A percentile compares a stretch with the other conserved stretches of the same genome.
These are phyloP conservation scores for Daphne laureola DNA, from an alignment of 441 rosid species.

Conservation along the genomic window DNA sequence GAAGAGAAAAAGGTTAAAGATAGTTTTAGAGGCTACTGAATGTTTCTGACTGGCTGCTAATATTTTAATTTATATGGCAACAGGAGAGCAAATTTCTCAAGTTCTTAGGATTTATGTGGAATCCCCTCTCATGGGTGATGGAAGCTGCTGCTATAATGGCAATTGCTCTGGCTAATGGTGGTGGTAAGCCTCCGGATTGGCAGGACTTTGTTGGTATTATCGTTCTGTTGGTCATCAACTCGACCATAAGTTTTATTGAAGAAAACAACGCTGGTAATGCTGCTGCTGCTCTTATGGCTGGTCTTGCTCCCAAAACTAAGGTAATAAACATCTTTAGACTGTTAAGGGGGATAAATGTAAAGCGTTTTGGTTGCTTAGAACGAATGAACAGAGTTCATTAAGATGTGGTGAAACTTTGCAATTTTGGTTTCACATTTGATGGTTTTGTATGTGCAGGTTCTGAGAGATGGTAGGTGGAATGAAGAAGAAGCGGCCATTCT, in stretches of 20 bases:
- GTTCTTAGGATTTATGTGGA: conserved; percentile 98
- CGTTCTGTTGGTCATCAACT: conserved; percentile 76
- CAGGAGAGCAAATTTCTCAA: conserved; percentile 90
- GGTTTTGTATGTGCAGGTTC: conserved; percentile 34
- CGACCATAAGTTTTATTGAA: conserved; percentile 85
- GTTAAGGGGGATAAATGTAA: neutral
- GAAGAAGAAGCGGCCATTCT: conserved; percentile 85
- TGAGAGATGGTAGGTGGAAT: conserved; percentile 76
- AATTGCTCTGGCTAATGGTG: conserved; percentile 82
- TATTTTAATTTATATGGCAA: neutral
- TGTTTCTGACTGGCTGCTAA: conserved; percentile 3
- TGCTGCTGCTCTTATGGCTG: conserved; percentile 98
- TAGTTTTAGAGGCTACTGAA: neutral
- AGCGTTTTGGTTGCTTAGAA: neutral
- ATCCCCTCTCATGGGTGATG: conserved; percentile 96
- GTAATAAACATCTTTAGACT: conserved; percentile 23
- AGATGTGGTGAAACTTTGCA: too few relatives aligned
- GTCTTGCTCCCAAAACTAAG: conserved; percentile 93
- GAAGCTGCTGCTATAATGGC: conserved; percentile 95
- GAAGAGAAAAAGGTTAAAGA: conserved; percentile 38
- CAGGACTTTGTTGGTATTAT: conserved; percentile 86
- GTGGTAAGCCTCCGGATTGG: conserved; percentile 84
- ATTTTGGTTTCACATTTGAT: neutral
- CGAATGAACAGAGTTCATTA: too few relatives aligned
- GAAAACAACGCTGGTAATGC: conserved; percentile 97